These are phyloP conservation scores for Penicillium italicum DNA, from an alignment of 2,329 filamentous ascomycete species.

Conservation along the genomic window DNA sequence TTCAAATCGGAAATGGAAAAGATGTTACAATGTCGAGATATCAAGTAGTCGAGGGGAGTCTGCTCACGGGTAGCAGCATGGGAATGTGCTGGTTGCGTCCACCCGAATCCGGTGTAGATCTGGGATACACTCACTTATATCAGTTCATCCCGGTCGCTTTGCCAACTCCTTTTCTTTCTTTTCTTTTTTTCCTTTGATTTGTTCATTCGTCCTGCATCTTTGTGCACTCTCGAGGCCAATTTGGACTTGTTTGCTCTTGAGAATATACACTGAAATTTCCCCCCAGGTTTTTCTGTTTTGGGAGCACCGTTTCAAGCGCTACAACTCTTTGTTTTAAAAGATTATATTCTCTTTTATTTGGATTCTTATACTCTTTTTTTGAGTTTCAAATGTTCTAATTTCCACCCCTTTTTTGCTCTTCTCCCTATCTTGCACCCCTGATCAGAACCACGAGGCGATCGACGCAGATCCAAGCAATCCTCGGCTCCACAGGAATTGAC, in stretches of 20 bases:
- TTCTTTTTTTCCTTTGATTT: conserved; percentile 17
- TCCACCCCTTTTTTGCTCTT: neutral
- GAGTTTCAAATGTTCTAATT: neutral
- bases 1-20: conserved; percentile 4
- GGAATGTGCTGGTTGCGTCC: conserved; percentile 26
- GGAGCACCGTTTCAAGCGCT: neutral
- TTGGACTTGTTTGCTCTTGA: conserved; percentile 9
- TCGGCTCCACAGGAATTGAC: conserved; percentile 26
- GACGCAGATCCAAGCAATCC: conserved; percentile 21
- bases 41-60: conserved; percentile 12
- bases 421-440: conserved; percentile 1
- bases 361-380: neutral
- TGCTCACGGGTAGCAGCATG: conserved; percentile 26
- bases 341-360: conserved; percentile 1
- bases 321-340: neutral
- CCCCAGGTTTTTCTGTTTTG: neutral
- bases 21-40: conserved; percentile 2
- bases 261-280: neutral
- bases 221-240: neutral
- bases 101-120: conserved; percentile 21
- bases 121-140: conserved; percentile 21
- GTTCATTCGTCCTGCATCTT: neutral
- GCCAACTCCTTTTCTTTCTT: conserved; percentile 18
- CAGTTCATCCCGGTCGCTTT: conserved; percentile 25
- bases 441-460: conserved; percentile 22